phyloP scores from a whole-genome alignment of 2,329 filamentous ascomycete species.

The Scedosporium minutisporum region DNA sequence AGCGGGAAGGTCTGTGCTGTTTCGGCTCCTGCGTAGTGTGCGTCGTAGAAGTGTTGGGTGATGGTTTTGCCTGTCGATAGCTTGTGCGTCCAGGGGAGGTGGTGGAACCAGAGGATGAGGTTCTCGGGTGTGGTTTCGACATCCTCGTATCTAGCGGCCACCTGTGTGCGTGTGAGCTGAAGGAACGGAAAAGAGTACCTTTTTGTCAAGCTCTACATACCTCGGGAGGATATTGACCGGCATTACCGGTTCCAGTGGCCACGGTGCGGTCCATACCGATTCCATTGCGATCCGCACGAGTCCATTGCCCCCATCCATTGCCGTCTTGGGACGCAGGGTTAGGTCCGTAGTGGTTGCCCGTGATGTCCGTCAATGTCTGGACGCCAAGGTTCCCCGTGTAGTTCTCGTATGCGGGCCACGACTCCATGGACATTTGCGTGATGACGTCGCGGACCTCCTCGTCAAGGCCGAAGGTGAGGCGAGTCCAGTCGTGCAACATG shows the following conservation, averaged over 20 bases:
- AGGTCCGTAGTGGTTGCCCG: slow-evolving; percentile 58
- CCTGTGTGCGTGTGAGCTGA: neutral
- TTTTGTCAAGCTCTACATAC: slow-evolving; percentile 19
- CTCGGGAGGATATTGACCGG: slow-evolving; percentile 56
- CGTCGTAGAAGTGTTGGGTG: slow-evolving; percentile 57
- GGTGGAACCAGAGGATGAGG: slow-evolving; percentile 64
- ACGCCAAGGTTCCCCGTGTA: slow-evolving; percentile 62
- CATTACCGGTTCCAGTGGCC: slow-evolving; percentile 54
- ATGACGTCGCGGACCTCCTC: slow-evolving; percentile 45
- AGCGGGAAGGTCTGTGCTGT: slow-evolving; percentile 48
- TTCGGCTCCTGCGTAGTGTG: slow-evolving; percentile 49
- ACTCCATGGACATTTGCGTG: slow-evolving; percentile 53
- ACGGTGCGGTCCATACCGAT: slow-evolving; percentile 67
- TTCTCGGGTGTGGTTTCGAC: slow-evolving; percentile 38
- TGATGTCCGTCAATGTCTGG: slow-evolving; percentile 59
- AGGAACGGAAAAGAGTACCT: neutral
- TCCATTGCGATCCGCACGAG: slow-evolving; percentile 46
- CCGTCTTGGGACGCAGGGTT: slow-evolving; percentile 56
- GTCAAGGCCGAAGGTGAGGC: slow-evolving; percentile 53
- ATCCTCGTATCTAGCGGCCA: slow-evolving; percentile 45
- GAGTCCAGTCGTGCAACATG: slow-evolving; percentile 57
- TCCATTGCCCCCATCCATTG: slow-evolving; percentile 66
- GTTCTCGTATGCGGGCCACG: slow-evolving; percentile 63
- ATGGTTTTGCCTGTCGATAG: slow-evolving; percentile 57
- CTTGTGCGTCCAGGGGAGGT: slow-evolving; percentile 55